Evolutionary conservation across 345 rosid genomes (phyloP), one percentile per base, ranked within the genome.

Genomic region (Salix udensis): DNA sequence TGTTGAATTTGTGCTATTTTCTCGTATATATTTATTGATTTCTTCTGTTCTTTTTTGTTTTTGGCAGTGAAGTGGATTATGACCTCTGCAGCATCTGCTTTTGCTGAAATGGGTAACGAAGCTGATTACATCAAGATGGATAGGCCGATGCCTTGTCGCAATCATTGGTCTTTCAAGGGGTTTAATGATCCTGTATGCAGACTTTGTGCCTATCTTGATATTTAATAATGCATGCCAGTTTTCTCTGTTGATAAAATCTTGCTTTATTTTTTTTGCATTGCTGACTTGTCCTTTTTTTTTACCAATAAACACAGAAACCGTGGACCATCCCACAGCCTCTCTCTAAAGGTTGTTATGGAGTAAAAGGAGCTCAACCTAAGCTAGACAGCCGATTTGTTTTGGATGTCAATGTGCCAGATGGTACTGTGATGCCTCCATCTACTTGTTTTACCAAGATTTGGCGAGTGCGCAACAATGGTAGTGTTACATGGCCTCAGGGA

Each of bases 61-160:
- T 30, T 13, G 87, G 81, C 92, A 96, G 99, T 58, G 86, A 87
- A 81, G 88, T 85, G 19, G 84, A 96, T 84, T 96, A 86, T 82
- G 97, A 96, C 81, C 94, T 96, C n/a, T 96, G 99, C 89, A 85
- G 80, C 81, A 86, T 89, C 75, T 96, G 99, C 87, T 94, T 94
- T 90, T 71, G 73, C 87, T 2, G 87, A 85, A 75, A 87, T 89
- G 86, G 98, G 97, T 58, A 88, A 80, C 24, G 93, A 80, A 64
- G 79, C 79, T 71, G 97, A 94, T 58, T 96, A 92, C 80, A 78
- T 79, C 37, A 85, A 88, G 81, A 87, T 96, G 71, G 97, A 92
- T 70, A 86, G 84, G 84, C 98, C 98, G 2, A 53, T 81, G 67
- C 65, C 80, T 53, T 66, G 50, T 73, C 81, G 84, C 5, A 79